Evolutionary conservation across 2,329 filamentous ascomycete genomes (phyloP).

Genomic region (Hymenoscyphus fraxineus): DNA sequence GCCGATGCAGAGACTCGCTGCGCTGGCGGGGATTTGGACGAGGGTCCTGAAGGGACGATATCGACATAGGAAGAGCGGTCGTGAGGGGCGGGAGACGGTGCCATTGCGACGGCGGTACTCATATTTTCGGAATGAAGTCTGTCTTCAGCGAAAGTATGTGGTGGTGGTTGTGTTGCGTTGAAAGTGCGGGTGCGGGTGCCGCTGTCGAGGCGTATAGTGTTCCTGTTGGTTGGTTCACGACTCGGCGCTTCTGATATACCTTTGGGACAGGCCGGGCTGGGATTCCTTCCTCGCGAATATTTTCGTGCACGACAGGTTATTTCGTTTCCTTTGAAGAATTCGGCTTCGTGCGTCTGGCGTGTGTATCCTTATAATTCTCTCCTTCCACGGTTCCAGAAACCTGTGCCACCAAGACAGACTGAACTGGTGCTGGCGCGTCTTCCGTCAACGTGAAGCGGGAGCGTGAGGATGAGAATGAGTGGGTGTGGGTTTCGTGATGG

Average conservation of each 20-base stretch:
- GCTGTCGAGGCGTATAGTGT: not conserved
- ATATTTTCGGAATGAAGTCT: constrained; percentile 38
- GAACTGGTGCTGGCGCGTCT: constrained; percentile 25
- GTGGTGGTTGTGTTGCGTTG: constrained; percentile 10
- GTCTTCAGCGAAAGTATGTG: not conserved
- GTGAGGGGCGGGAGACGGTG: constrained; percentile 63
- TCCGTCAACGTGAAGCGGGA: constrained; percentile 5
- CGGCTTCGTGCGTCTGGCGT: constrained; percentile 24
- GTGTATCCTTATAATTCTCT: constrained; percentile 22
- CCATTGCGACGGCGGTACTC: constrained; percentile 67
- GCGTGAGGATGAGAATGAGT: not conserved
- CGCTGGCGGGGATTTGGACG: constrained; percentile 32
- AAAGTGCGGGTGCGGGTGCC: not conserved
- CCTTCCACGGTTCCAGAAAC: constrained; percentile 28
- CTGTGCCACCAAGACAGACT: constrained; percentile 29
- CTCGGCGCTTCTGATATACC: constrained; percentile 13
- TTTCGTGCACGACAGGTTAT: constrained; percentile 14
- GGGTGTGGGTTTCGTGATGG: not conserved
- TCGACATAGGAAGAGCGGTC: constrained; percentile 57
- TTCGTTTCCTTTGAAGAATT: constrained; percentile 11
- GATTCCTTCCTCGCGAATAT: constrained; percentile 9
- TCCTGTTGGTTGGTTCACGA: constrained; percentile 10
- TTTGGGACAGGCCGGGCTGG: constrained; percentile 1
- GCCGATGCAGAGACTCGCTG: constrained; percentile 34
- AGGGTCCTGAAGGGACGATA: constrained; percentile 38